Evolutionary conservation across 257 asterid species (phyloP), one percentile per base, ranked within the genome.

Genomic region (Solanum corneliomulleri): DNA sequence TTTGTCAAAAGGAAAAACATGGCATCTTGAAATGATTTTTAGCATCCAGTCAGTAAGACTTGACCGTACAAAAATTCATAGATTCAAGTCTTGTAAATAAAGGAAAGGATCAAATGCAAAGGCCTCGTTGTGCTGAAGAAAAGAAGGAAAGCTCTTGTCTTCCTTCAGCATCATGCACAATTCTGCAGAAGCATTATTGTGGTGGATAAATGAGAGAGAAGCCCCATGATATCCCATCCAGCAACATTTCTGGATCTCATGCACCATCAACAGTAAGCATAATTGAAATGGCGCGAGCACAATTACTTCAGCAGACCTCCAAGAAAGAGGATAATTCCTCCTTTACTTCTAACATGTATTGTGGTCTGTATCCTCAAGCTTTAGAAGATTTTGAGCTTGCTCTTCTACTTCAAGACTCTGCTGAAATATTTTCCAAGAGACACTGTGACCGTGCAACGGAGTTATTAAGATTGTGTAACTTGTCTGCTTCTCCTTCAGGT

Each of bases 371-470:
- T 27, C 23, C 33, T 35, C 84, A 87, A 15, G 68, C 45, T 42
- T 68, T 23, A 6, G 66, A 88, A n/a, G 93, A 86, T 86, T 83
- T 89, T 41, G 74, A 88, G 13, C 89, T 87, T 41, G 91, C 88
- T 11, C n/a, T 87, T 27, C 62, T 86, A 11, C 88, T 90, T 70
- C 89, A 85, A 83, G 88, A 85, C n/a, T 70, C 94, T 16, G 91
- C 89, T 2, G 64, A 86, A 37, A 85, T 64, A 45, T 62, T 92
- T 23, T 85, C 90, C 35, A 62, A 52, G 11, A 84, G 76, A 82
- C 82, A 92, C 56, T 90, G 87, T 68, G 89, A 86, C 14, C 47
- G 83, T 71, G 95, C 91, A 35, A 86, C 47, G 9, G 85, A 87
- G 21, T 70, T 87, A 74, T 88, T 92, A 42, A 35, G 42, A 7